These are phyloP conservation scores for Mycena metata DNA, from an alignment of 768 basidiomycete genomes.

Conservation along the genomic window DNA sequence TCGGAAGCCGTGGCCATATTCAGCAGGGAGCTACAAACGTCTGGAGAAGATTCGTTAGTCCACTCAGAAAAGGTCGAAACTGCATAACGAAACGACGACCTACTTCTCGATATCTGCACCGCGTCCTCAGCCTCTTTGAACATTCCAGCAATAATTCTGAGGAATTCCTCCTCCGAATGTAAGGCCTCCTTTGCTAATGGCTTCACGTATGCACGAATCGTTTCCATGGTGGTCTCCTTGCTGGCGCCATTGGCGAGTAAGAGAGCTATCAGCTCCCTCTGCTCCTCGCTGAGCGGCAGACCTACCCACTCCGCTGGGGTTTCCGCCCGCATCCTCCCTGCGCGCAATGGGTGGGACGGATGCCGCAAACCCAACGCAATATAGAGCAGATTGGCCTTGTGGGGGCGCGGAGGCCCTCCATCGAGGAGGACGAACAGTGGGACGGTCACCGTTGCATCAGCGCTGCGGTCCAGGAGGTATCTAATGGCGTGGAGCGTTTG, in stretches of 20 bases:
- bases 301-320: slow-evolving; percentile 4
- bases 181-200: slow-evolving; percentile 46
- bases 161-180: slow-evolving; percentile 30
- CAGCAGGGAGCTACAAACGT: too few species aligned
- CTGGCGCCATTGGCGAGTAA: slow-evolving; percentile 21
- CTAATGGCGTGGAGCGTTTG: neutral
- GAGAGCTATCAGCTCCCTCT: slow-evolving; percentile 17
- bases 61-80: too few species aligned
- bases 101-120: too few species aligned
- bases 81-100: too few species aligned
- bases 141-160: slow-evolving; percentile 19
- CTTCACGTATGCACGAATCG: slow-evolving; percentile 47
- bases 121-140: too few species aligned
- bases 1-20: too few species aligned
- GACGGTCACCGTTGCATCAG: slow-evolving; percentile 10
- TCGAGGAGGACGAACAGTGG: slow-evolving; percentile 11
- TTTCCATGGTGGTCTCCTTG: slow-evolving; percentile 15
- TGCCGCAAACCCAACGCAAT: slow-evolving; percentile 8
- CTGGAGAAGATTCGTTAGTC: too few species aligned
- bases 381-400: slow-evolving; percentile 1
- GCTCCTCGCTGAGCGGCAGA: slow-evolving; percentile 4
- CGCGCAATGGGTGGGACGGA: neutral
- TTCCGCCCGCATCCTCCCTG: neutral
- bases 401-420: slow-evolving; percentile 4
- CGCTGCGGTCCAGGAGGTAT: slow-evolving; percentile 8